These are phyloP conservation scores for Corchorus capsularis DNA, from an alignment of 345 rosid genomes.

Conservation along the genomic window DNA sequence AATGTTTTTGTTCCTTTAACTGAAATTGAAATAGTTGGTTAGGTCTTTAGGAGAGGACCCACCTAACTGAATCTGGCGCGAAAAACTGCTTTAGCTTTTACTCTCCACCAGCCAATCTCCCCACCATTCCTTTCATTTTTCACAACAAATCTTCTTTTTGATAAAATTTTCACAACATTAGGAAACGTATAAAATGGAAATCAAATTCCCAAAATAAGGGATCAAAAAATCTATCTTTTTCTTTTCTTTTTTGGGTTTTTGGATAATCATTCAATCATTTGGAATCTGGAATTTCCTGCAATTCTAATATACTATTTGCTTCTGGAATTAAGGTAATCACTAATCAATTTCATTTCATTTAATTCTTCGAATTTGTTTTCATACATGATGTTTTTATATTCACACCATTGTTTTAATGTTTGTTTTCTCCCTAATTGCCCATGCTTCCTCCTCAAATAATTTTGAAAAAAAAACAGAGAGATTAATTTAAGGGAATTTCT, in stretches of 20 bases:
- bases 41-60: neutral
- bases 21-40: neutral
- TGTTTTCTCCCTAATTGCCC: neutral
- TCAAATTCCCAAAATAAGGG: neutral
- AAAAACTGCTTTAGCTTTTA: neutral
- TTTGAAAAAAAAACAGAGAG: too few species aligned
- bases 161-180: neutral
- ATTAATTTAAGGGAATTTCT: too few species aligned
- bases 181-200: neutral
- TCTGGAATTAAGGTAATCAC: neutral
- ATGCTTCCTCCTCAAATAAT: too few species aligned
- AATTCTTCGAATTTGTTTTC: neutral
- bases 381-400: neutral
- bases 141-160: too few species aligned
- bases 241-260: neutral
- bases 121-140: neutral
- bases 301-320: neutral
- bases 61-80: constrained; percentile 16
- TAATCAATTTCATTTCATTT: constrained; percentile 5
- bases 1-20: neutral
- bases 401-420: neutral
- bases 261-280: neutral
- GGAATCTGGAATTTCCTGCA: neutral
- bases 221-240: neutral
- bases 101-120: neutral